Evolutionary conservation across 768 basidiomycete species (phyloP).

Genomic region (Kwoniella dejecticola): DNA sequence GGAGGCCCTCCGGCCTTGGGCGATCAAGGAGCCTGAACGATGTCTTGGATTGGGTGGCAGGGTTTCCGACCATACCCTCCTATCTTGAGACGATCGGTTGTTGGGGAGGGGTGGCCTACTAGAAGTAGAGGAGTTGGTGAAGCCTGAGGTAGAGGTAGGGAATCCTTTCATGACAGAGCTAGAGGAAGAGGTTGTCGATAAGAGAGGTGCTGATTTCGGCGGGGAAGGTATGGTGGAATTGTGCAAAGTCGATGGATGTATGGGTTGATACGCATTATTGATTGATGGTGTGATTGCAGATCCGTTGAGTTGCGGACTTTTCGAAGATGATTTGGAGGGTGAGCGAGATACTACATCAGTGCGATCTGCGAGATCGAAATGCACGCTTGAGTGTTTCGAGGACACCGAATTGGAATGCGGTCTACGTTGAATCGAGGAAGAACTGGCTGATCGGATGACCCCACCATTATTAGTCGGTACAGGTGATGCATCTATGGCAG

Average conservation of each 20-base stretch:
- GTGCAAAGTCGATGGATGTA: conserved; percentile 16
- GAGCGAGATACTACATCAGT: background rate
- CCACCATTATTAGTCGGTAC: background rate
- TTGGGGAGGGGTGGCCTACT: background rate
- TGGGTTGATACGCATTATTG: conserved; percentile 17
- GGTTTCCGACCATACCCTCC: conserved; percentile 25
- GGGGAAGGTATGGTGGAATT: conserved; percentile 18
- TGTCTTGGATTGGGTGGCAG: conserved; percentile 3
- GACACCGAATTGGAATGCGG: conserved; percentile 16
- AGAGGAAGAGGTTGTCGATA: conserved; percentile 23
- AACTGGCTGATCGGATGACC: background rate
- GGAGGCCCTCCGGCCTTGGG: conserved; percentile 32
- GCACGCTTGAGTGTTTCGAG: conserved; percentile 8
- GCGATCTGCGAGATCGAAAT: conserved; percentile 11
- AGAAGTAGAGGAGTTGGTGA: background rate
- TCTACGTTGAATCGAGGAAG: conserved; percentile 7
- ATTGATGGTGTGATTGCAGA: background rate
- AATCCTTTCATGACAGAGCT: conserved; percentile 12
- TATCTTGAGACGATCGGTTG: conserved; percentile 18
- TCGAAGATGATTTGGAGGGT: conserved; percentile 4
- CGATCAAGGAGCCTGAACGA: conserved; percentile 20
- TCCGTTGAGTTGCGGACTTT: background rate
- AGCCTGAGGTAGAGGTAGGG: background rate
- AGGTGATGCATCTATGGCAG: background rate
- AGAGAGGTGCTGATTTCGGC: conserved; percentile 20